Conservation (phyloP, 2,329 filamentous ascomycete species). For the Venturia asperata region DNA sequence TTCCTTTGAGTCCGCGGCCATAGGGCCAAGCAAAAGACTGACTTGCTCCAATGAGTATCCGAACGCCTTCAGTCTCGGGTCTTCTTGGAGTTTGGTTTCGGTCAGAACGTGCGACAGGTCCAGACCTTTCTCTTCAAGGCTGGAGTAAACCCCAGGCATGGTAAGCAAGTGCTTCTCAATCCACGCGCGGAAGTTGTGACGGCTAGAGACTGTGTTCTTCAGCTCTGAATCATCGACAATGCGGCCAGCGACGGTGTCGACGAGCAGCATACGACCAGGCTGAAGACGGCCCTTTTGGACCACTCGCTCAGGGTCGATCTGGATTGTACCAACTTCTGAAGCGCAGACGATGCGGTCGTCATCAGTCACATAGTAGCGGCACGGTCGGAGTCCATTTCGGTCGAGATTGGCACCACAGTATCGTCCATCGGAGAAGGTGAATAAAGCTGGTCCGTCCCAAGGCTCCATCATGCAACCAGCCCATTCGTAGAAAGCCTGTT, state of each 20-base stretch:
- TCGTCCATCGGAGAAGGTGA: slow-evolving; percentile 92
- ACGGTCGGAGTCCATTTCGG: slow-evolving; percentile 88
- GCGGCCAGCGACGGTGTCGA: slow-evolving; percentile 82
- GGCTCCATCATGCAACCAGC: slow-evolving; percentile 98
- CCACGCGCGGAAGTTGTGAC: slow-evolving; percentile 84
- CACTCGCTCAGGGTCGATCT: slow-evolving; percentile 80
- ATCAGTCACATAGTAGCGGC: slow-evolving; percentile 93
- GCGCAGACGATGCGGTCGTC: slow-evolving; percentile 97
- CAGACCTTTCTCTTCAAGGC: slow-evolving; percentile 49
- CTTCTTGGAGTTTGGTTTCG: slow-evolving; percentile 67
- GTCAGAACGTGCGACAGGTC: slow-evolving; percentile 64
- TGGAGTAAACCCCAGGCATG: slow-evolving; percentile 65
- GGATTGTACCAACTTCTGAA: slow-evolving; percentile 90
- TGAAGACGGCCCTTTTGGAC: slow-evolving; percentile 90
- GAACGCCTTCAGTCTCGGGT: slow-evolving; percentile 76
- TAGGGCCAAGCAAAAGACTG: slow-evolving; percentile 81
- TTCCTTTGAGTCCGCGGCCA: slow-evolving; percentile 97
- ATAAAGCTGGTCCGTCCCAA: slow-evolving; percentile 93
- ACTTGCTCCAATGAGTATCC: slow-evolving; percentile 96
- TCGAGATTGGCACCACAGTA: slow-evolving; percentile 97
- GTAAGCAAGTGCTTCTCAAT: slow-evolving; percentile 78
- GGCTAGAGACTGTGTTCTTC: slow-evolving; percentile 78
- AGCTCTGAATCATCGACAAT: slow-evolving; percentile 93
- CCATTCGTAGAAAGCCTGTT: slow-evolving; percentile 98
- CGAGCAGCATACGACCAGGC: slow-evolving; percentile 90